Conservation (phyloP, 2,329 filamentous ascomycete genomes). For the Colletotrichum somersetense region DNA sequence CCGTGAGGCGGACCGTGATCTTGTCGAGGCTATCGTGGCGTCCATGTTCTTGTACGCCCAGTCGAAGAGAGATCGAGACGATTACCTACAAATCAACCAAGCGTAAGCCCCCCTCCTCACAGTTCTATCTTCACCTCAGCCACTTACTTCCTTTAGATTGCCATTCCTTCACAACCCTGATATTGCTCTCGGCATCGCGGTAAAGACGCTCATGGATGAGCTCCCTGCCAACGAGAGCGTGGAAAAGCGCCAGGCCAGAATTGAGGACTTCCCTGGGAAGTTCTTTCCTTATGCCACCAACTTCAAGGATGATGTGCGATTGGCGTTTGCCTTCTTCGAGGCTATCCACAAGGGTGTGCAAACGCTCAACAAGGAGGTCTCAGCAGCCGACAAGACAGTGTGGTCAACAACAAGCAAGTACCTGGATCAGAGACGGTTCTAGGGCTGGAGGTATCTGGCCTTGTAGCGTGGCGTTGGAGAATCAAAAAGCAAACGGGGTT, state of each 20-base stretch:
- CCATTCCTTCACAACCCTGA: slow-evolving; percentile 79
- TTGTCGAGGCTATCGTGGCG: slow-evolving; percentile 85
- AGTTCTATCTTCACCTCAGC: slow-evolving; percentile 38
- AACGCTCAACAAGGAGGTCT: slow-evolving; percentile 62
- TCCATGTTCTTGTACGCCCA: slow-evolving; percentile 87
- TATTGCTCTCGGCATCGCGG: slow-evolving; percentile 81
- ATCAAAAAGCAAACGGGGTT: slow-evolving; percentile 35
- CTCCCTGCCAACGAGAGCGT: slow-evolving; percentile 69
- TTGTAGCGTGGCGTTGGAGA: slow-evolving; percentile 42
- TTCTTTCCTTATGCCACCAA: slow-evolving; percentile 71
- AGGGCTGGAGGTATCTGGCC: slow-evolving; percentile 39
- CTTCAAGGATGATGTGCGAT: slow-evolving; percentile 70
- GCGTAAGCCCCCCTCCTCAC: slow-evolving; percentile 65
- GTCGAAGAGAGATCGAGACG: slow-evolving; percentile 76
- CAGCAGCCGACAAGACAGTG: slow-evolving; percentile 59
- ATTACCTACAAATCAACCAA: slow-evolving; percentile 77
- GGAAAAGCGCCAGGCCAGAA: slow-evolving; percentile 59
- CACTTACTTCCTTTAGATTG: slow-evolving; percentile 57
- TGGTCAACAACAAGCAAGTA: slow-evolving; percentile 70
- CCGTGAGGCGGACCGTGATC: slow-evolving; percentile 81
- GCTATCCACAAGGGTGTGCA: slow-evolving; percentile 70
- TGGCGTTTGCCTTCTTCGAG: slow-evolving; percentile 69
- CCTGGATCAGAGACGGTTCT: slow-evolving; percentile 60
- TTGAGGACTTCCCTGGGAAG: slow-evolving; percentile 63
- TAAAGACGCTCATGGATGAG: slow-evolving; percentile 84